A percentile compares a stretch with the other conserved stretches of the same genome.
Conservation (phyloP, 495 filamentous ascomycete species). For the Penicillium psychrofluorescens region DNA sequence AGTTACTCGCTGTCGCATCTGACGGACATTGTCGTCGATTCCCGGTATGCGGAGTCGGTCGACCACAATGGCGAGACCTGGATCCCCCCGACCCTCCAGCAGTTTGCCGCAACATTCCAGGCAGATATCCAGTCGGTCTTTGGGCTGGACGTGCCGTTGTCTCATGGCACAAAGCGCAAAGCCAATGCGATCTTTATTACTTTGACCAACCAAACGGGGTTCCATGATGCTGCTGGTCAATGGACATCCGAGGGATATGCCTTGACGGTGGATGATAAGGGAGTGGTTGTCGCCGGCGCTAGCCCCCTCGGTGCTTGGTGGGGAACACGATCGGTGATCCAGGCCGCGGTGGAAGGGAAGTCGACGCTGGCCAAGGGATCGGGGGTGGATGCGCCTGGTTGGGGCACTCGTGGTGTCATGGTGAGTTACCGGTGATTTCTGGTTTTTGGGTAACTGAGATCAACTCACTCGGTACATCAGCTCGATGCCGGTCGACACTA, state of each 20-base stretch:
- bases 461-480: background rate
- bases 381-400: slow-evolving; percentile 39
- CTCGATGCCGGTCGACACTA: slow-evolving; percentile 44
- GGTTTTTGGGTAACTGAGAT: too few relatives aligned
- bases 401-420: slow-evolving; percentile 41
- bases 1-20: slow-evolving; percentile 22
- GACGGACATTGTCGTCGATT: slow-evolving; percentile 32
- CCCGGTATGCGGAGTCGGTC: slow-evolving; percentile 23
- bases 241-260: slow-evolving; percentile 41
- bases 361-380: slow-evolving; percentile 27
- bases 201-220: slow-evolving; percentile 30
- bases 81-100: slow-evolving; percentile 37
- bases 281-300: slow-evolving; percentile 39
- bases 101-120: slow-evolving; percentile 37
- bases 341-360: slow-evolving; percentile 31
- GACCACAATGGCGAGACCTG: slow-evolving; percentile 36
- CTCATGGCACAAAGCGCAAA: slow-evolving; percentile 4
- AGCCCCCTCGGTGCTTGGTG: slow-evolving; percentile 46
- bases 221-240: slow-evolving; percentile 31
- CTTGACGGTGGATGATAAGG: slow-evolving; percentile 24
- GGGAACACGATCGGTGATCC: slow-evolving; percentile 43
- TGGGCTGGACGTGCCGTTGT: slow-evolving; percentile 17
- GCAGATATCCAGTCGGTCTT: slow-evolving; percentile 26
- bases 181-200: slow-evolving; percentile 38
- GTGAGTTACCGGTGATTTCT: slow-evolving; percentile 1